Conservation (phyloP, 306 rosid genomes). For the Sicyos baderoa region DNA sequence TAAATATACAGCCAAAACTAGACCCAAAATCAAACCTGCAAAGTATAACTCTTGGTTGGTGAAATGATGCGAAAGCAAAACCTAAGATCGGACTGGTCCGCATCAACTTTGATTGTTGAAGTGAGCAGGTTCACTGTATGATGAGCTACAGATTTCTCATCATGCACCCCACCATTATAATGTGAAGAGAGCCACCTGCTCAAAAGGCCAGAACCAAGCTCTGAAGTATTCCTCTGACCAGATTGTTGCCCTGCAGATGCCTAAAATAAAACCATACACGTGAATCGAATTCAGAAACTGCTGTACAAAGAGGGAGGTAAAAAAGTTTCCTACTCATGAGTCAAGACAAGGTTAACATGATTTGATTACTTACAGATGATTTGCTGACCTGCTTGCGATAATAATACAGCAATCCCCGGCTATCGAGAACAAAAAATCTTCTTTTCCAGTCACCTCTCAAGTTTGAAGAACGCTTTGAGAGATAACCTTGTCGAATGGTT, state of each 20-base stretch:
- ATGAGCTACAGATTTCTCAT: constrained; percentile 98
- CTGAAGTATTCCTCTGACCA: constrained; percentile 95
- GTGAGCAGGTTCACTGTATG: constrained; percentile 98
- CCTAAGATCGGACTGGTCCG: constrained; percentile 95
- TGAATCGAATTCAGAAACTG: not conserved
- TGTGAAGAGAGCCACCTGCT: constrained; percentile 98
- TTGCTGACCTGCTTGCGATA: constrained; percentile 88
- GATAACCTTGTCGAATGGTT: constrained; percentile 99
- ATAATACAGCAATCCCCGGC: constrained; percentile 96
- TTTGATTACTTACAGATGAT: constrained; percentile 66
- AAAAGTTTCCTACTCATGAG: constrained; percentile 15
- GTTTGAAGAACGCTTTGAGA: constrained; percentile 94
- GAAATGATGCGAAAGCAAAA: constrained; percentile 99
- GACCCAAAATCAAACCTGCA: constrained; percentile 65
- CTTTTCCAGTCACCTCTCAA: constrained; percentile 99
- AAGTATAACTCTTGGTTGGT: constrained; percentile 92
- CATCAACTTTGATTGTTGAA: constrained; percentile 95
- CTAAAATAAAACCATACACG: constrained; percentile 35
- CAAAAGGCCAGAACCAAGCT: constrained; percentile 95
- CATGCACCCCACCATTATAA: constrained; percentile 97
- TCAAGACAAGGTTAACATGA: constrained; percentile 18
- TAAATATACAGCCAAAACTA: constrained; percentile 19
- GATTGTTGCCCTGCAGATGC: constrained; percentile 77
- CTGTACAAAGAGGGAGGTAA: constrained; percentile 3
- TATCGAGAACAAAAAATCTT: constrained; percentile 98